These are phyloP conservation scores for Fraxinus platypoda DNA, from an alignment of 305 asterid species.

Conservation along the genomic window DNA sequence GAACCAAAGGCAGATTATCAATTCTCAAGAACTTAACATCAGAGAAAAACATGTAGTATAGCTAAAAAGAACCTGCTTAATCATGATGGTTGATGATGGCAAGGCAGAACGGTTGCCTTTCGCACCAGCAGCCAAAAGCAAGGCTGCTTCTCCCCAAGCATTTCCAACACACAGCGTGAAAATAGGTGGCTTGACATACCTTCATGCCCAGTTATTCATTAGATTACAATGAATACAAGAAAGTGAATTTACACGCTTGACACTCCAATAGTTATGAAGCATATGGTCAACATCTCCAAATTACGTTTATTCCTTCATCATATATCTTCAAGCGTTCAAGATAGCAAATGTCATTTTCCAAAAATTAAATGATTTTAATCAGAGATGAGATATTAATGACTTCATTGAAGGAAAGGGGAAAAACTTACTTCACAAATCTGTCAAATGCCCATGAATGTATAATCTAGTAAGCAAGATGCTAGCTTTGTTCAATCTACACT, in stretches of 20 bases:
- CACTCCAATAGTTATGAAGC: neutral
- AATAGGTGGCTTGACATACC: conserved; percentile 85
- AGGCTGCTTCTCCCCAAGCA: conserved; percentile 99
- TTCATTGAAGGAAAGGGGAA: neutral
- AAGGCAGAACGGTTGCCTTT: conserved; percentile 92
- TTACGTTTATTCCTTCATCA: neutral
- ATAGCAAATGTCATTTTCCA: no score
- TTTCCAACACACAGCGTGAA: conserved; percentile 93
- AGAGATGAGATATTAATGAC: neutral
- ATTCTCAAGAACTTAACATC: neutral
- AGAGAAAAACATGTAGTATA: conserved; percentile 1
- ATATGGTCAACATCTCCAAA: neutral
- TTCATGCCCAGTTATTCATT: conserved; percentile 28
- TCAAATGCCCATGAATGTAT: neutral
- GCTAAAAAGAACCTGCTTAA: conserved; percentile 69
- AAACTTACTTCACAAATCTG: neutral
- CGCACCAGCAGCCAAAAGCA: conserved; percentile 96
- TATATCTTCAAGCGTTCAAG: neutral
- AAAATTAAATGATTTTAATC: neutral
- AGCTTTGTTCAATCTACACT: neutral
- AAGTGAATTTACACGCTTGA: neutral
- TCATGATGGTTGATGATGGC: conserved; percentile 94
- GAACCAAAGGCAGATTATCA: conserved; percentile 18
- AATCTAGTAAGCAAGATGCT: neutral
- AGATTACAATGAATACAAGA: conserved; percentile 16